These are phyloP conservation scores for Polytrichum commune DNA, from an alignment of 225 moss, liverwort and hornwort genomes.

Conservation along the genomic window DNA sequence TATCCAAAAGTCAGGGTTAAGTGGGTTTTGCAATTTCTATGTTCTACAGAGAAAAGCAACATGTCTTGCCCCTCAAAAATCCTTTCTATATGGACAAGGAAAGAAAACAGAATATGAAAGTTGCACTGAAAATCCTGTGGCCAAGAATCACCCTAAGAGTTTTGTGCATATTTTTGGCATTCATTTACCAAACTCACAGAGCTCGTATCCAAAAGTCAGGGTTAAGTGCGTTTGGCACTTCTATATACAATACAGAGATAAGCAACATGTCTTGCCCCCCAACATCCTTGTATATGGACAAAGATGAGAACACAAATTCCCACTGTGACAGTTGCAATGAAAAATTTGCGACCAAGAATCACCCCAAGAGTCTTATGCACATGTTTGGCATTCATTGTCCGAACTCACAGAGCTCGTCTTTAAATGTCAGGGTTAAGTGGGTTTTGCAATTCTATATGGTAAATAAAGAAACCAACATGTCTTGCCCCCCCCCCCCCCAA, in stretches of 20 bases:
- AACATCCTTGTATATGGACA: background rate
- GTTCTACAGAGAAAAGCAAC: background rate
- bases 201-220: background rate
- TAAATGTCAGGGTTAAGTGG: background rate
- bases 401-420: background rate
- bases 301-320: background rate
- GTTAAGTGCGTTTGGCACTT: background rate
- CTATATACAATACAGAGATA: background rate
- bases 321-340: background rate
- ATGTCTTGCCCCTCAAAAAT: background rate
- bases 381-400: background rate
- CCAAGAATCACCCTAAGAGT: background rate
- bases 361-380: background rate
- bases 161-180: background rate
- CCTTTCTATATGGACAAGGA: background rate
- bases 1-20: background rate
- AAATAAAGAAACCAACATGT: too few species aligned
- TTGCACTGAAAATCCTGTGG: conserved; percentile 6
- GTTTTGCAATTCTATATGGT: too few species aligned
- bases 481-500: too few species aligned
- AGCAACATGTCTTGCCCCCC: background rate
- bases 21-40: background rate
- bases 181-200: background rate
- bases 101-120: too few species aligned
- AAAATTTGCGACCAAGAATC: conserved; percentile 1